Conservation (phyloP, 2,329 filamentous ascomycete genomes). For the Calcarisporium arbuscula region DNA sequence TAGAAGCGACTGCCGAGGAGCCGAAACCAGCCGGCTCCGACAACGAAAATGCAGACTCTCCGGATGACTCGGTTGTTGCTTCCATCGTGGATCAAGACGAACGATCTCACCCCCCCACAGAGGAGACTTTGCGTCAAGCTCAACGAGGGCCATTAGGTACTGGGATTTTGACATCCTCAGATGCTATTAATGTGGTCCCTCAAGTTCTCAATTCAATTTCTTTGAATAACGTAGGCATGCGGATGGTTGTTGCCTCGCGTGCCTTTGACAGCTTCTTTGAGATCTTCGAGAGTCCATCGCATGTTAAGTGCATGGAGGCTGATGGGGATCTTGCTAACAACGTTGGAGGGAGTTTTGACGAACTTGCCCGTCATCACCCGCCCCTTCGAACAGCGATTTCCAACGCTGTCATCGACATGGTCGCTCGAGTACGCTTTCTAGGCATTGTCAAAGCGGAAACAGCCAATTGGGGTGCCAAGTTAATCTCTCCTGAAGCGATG, state of each 20-base stretch:
- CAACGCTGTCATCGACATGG: constrained; percentile 82
- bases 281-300: constrained; percentile 89
- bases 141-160: constrained; percentile 46
- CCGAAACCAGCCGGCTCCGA: constrained; percentile 23
- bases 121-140: constrained; percentile 40
- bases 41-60: constrained; percentile 29
- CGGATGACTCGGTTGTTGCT: constrained; percentile 32
- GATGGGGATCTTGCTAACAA: constrained; percentile 64
- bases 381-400: constrained; percentile 73
- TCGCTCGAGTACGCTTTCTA: constrained; percentile 70
- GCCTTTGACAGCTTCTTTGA: constrained; percentile 86
- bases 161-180: constrained; percentile 79
- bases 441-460: constrained; percentile 63
- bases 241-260: constrained; percentile 75
- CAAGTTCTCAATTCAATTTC: constrained; percentile 90
- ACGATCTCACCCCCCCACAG: constrained; percentile 47
- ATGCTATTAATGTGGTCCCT: constrained; percentile 82
- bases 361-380: constrained; percentile 90
- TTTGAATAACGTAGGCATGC: constrained; percentile 80
- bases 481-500: constrained; percentile 57
- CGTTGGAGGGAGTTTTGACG: constrained; percentile 83
- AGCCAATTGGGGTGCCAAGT: constrained; percentile 69
- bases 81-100: constrained; percentile 29
- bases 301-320: constrained; percentile 75
- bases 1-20: constrained; percentile 21